Evolutionary conservation across 805 yeast species (phyloP), one percentile per base, ranked within the genome.

Genomic region (Lipomyces orientalis): DNA sequence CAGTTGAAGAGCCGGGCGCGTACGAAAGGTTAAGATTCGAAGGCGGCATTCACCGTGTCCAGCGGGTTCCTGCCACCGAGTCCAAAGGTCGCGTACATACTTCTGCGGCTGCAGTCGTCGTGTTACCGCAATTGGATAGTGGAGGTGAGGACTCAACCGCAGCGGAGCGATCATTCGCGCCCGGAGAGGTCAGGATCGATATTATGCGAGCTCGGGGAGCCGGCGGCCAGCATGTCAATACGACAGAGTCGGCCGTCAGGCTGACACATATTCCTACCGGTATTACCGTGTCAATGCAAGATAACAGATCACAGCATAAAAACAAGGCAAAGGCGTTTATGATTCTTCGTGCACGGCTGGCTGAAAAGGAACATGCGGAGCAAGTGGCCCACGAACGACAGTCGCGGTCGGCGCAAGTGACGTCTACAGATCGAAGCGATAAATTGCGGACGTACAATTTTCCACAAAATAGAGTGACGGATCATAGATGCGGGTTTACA

Each of bases 151-250:
- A 76, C 68, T 81, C 86, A 6, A 81, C 79, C 9, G 86, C 85
- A 64, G 85, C 82, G 58, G 94, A 90, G 73, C 80, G 94, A 54
- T 85, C 86, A 65, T 92, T 95, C 78, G 87, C 87, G 22, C 91
- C 93, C 0, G 97, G 90, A 1, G 99, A 95, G 74, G 87, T 95
- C 29, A 84, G 97, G 65, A 87, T 95, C 3, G 99, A 95, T 76
- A 93, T 95, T n/a, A 95, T 94, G 97, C 84, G 99, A 73, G 91
- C 98, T 0, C 88, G 97, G 64, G 99, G 99, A 2, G 90, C 95
- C 71, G 99, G 99, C 65, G 99, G 99, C 0, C 99, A 94, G 80
- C 98, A 94, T 76, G 99, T 94, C 49, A 94, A 94, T 76, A 94
- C 97, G 14, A 95, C 98, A 0, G 98, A 94, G 76, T 92, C 97